Conservation (phyloP, 805 yeast genomes). For the Saccharomycopsis capsularis region DNA sequence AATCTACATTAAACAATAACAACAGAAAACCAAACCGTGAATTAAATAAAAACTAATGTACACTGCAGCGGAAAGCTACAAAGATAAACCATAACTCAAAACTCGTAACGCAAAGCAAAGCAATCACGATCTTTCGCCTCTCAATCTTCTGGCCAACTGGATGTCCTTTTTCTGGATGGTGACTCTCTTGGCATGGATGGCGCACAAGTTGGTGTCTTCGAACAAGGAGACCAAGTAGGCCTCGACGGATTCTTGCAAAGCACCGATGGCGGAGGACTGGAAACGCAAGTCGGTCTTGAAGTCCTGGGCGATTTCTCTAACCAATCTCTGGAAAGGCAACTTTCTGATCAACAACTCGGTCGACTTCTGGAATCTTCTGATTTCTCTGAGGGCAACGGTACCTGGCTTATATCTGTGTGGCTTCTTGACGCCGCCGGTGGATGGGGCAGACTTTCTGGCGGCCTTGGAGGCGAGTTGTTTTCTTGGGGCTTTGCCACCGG, state of each 20-base stretch:
- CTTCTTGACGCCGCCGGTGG: slow-evolving; percentile 88
- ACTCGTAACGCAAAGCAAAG: too few relatives aligned
- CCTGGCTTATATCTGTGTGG: slow-evolving; percentile 98
- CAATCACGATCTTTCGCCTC: slow-evolving; percentile 82
- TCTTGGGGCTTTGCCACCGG: slow-evolving; percentile 97
- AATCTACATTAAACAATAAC: too few relatives aligned
- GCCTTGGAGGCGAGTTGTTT: slow-evolving; percentile 88
- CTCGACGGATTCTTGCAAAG: slow-evolving; percentile 97
- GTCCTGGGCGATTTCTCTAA: slow-evolving; percentile 92
- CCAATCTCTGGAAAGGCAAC: slow-evolving; percentile 95
- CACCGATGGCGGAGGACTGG: slow-evolving; percentile 96
- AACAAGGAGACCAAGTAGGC: slow-evolving; percentile 94
- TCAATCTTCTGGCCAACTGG: slow-evolving; percentile 94
- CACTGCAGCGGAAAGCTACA: too few relatives aligned
- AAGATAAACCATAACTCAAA: too few relatives aligned
- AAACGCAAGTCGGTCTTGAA: slow-evolving; percentile 90
- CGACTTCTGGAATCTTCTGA: slow-evolving; percentile 94
- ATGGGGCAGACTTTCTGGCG: slow-evolving; percentile 90
- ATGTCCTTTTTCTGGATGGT: slow-evolving; percentile 98
- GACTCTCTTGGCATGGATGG: slow-evolving; percentile 98
- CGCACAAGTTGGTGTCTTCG: slow-evolving; percentile 98
- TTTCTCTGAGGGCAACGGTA: slow-evolving; percentile 94
- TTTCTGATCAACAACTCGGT: slow-evolving; percentile 93
- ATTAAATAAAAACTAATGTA: too few relatives aligned
- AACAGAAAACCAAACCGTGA: too few relatives aligned